These are phyloP conservation scores for Lathyrus tuberosus DNA, from an alignment of 306 rosid species.

Conservation along the genomic window DNA sequence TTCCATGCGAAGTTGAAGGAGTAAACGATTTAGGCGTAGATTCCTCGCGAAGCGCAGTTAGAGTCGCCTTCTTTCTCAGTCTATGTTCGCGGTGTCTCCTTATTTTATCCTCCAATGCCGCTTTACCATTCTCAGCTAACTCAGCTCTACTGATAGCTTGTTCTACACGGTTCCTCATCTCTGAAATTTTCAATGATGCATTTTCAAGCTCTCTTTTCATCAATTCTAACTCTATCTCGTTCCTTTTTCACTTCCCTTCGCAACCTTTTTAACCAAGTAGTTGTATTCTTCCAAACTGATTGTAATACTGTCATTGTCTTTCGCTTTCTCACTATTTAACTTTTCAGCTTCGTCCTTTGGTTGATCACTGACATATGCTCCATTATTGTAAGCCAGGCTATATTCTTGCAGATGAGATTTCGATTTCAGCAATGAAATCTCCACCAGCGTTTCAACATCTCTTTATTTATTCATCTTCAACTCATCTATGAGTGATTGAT, in stretches of 20 bases:
- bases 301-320: background rate
- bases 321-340: conserved; percentile 30
- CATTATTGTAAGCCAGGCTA: conserved; percentile 42
- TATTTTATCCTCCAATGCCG: conserved; percentile 60
- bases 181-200: conserved; percentile 57
- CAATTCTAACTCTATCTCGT: no score
- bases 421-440: conserved; percentile 63
- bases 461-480: conserved; percentile 43
- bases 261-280: no score
- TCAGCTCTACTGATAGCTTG: conserved; percentile 84
- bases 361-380: conserved; percentile 17
- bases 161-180: conserved; percentile 72
- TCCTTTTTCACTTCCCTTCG: no score
- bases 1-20: no score
- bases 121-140: no score
- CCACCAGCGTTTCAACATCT: conserved; percentile 50
- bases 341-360: conserved; percentile 35
- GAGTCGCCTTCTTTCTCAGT: no score
- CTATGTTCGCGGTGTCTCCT: conserved; percentile 61
- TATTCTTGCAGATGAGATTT: conserved; percentile 59
- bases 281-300: no score
- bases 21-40: no score
- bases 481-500: conserved; percentile 51
- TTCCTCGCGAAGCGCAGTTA: no score
- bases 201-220: conserved; percentile 64